Conservation (phyloP, 352 stramenopile genomes). For the Aphanomyces invadans region DNA sequence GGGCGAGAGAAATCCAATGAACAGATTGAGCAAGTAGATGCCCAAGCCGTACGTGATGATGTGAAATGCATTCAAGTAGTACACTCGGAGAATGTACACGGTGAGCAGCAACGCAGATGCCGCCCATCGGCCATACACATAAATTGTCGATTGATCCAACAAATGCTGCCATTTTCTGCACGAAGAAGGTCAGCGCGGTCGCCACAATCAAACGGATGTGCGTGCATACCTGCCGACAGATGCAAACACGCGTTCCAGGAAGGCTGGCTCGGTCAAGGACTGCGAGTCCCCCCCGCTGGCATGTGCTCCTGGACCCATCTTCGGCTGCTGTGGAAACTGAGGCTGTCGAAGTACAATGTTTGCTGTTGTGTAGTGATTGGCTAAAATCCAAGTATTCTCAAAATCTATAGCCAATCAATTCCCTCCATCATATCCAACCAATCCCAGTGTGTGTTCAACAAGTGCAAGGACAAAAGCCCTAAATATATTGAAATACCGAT, state of each 20-base stretch:
- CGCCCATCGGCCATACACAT: conserved; percentile 90
- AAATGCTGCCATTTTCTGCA: conserved; percentile 93
- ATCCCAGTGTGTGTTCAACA: too few relatives aligned
- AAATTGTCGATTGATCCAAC: conserved; percentile 97
- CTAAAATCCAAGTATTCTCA: conserved; percentile 8
- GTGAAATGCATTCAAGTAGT: conserved; percentile 92
- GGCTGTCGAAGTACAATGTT: neutral
- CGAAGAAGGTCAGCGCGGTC: neutral
- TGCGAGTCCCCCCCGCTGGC: conserved; percentile 39
- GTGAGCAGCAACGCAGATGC: conserved; percentile 75
- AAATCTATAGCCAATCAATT: conserved; percentile 1
- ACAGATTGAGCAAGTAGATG: conserved; percentile 99
- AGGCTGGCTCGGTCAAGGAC: conserved; percentile 64
- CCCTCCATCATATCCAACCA: neutral
- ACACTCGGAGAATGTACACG: conserved; percentile 92
- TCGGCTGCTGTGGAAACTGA: neutral
- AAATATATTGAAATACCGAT: neutral
- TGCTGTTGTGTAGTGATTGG: conserved; percentile 12
- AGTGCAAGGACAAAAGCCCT: too few relatives aligned
- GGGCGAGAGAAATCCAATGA: conserved; percentile 98
- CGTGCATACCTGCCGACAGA: conserved; percentile 65
- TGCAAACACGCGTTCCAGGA: conserved; percentile 62
- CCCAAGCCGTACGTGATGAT: conserved; percentile 99
- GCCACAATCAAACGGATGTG: neutral
- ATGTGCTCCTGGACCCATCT: conserved; percentile 12